Conservation (phyloP, 331 rosid species). For the Ulmus americana region DNA sequence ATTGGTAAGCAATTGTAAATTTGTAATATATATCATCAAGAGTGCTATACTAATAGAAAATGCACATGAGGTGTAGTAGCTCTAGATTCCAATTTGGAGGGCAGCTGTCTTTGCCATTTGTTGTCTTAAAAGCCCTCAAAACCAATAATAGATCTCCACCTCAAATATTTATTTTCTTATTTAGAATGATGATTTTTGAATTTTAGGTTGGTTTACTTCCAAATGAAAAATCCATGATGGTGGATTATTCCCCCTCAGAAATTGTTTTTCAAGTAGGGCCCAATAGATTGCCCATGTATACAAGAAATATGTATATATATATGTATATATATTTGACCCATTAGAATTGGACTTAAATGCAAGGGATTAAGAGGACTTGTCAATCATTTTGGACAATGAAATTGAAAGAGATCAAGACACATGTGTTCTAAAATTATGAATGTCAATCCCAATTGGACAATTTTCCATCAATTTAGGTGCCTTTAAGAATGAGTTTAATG, state of each 20-base stretch:
- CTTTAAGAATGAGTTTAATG: background rate
- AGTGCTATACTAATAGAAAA: too few relatives aligned
- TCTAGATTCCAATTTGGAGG: too few relatives aligned
- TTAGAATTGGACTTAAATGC: background rate
- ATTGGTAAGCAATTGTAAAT: background rate
- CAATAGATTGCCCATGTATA: background rate
- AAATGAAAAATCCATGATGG: background rate
- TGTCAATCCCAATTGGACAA: slow-evolving; percentile 1
- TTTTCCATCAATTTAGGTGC: background rate
- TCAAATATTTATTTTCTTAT: background rate
- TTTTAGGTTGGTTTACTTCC: background rate
- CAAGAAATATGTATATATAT: background rate
- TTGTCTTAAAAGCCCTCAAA: background rate
- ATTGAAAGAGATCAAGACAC: slow-evolving; percentile 1
- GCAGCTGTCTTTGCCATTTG: too few relatives aligned
- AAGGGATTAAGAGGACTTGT: background rate
- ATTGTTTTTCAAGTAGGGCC: background rate
- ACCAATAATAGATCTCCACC: background rate
- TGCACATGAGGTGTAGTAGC: too few relatives aligned
- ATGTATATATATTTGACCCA: background rate
- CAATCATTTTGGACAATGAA: slow-evolving; percentile 5
- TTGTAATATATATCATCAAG: background rate
- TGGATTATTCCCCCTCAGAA: background rate
- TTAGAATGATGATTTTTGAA: background rate
- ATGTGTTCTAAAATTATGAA: background rate